Conservation (phyloP, 495 filamentous ascomycete genomes). For the Terfezia boudieri region DNA sequence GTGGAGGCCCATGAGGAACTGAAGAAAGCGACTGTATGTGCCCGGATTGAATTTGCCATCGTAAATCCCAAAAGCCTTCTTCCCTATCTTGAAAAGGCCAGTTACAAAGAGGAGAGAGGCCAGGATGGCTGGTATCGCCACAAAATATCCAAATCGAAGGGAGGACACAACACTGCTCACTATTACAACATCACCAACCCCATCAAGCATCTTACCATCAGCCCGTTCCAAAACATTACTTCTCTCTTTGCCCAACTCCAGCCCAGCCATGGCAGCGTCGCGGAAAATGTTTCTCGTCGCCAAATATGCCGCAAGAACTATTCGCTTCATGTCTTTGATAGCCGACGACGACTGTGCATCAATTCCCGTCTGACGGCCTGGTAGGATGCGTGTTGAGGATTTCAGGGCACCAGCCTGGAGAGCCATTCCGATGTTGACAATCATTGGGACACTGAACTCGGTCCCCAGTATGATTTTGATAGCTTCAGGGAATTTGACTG, state of each 20-base stretch:
- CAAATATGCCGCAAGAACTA: constrained; percentile 3
- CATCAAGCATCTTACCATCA: neutral
- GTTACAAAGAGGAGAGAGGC: neutral
- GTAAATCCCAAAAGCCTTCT: too few relatives aligned
- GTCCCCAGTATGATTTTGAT: too few relatives aligned
- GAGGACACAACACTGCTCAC: neutral
- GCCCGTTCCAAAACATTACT: neutral
- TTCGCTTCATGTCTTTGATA: neutral
- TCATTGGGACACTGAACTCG: too few relatives aligned
- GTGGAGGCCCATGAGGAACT: neutral
- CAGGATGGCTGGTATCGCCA: neutral
- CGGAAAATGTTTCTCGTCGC: constrained; percentile 4
- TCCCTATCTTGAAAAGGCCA: neutral
- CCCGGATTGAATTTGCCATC: too few relatives aligned
- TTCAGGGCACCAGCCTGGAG: too few relatives aligned
- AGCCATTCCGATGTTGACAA: too few relatives aligned
- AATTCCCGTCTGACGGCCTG: neutral
- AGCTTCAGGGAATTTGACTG: too few relatives aligned
- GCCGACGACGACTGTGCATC: constrained; percentile 2
- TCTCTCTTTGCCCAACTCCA: neutral
- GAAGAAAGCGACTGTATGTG: too few relatives aligned
- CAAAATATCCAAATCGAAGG: neutral
- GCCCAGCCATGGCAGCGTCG: constrained; percentile 1
- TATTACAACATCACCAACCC: neutral
- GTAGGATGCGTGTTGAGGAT: too few relatives aligned